Base-by-base conservation (phyloP, 495 filamentous ascomycete genomes). In the Antarctomyces pellizariae region DNA sequence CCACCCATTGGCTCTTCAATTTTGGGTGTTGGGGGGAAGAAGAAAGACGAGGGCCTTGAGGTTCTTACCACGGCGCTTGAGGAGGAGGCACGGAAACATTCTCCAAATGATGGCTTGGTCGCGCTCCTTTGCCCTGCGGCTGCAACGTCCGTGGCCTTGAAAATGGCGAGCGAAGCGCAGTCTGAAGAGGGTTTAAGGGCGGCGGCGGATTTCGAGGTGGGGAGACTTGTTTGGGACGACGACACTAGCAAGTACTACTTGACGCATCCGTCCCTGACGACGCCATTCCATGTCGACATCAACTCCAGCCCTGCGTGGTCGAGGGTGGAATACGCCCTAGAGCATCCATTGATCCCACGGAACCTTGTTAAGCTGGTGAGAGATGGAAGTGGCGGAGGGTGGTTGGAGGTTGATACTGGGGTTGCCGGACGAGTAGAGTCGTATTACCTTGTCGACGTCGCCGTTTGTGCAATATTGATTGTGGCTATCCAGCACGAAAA, bases 381-480 rank as follows among this genome's bases (percentile, higher is more conserved):
- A 7, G 59, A 66, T 41, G 57, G 56, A 19, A 52, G 54, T 2
- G 61, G 59, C 6, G 44, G 39, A 9, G 59, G 59, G 10, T 62
- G 47, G 45, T 36, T 66, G 8, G 56, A 64, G 35, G 42, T 64
- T 7, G 58, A 64, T 34, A 64, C 61, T 7, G 41, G 43, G 2
- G 50, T 62, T 7, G 58, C 59, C 4, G 39, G 46, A 13, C 51
- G 50, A 31, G 42, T 62, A 25, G 57, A 64, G 14, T 68, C 65
- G 20, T 57, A 76, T 20, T 80, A 78, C 38, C 54, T 76, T 3
- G 59, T 82, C n/a, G 76, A 84, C 43, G 74, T 77, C 0, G 57
- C 64, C 2, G 57, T 76, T 5, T 59, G 67, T 2, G 71, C 75
- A 0, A 50, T 80, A 8, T 42, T 80, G 17, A 53, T 75, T 7